Base-by-base conservation (phyloP, 1,284 basidiomycete genomes). In the Volvariella volvacea region DNA sequence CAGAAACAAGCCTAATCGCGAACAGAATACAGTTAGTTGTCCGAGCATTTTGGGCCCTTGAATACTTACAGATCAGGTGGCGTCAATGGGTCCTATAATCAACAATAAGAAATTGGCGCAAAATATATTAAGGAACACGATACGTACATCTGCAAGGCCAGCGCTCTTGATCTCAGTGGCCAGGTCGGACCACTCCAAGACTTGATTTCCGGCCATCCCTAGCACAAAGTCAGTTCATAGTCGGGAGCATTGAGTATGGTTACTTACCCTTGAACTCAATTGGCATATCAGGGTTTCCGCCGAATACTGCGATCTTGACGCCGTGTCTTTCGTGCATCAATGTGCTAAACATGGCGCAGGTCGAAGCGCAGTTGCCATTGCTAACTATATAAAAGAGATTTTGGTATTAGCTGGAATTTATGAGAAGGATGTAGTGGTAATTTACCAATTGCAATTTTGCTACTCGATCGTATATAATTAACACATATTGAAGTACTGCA, bases 191-290 rank as follows among this genome's bases (percentile, higher is more conserved):
- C 78, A 84, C 50, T 82, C 78, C 9, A 83, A 53, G 0, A 83
- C 80, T 52, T 81, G 78, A 52, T 79, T 80, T 2, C 79, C 79
- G 0, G 78, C 76, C 78, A 82, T 80, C 15, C 76, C 76, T 74
- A 39, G 10, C 39, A 39, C 25, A 39, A 45, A 33, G 31, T 21
- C 20, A 39, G 30, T 28, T 8, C 17, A 38, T 20, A 28, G 37
- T 38, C 9, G 9, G 12, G 21, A 6, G 2, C 36, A 7, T 25
- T 39, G 25, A 39, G 4, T 10, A 47, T 31, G 34, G 4, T 16
- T 9, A 47, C 52, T 37, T 34, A 71, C 78, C 80, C 58, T 82
- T 82, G 59, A 69, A 81, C 50, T 82, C 60, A 41, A 80, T 64
- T 15, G 56, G 48, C 51, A 71, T 64, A 6, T 70, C 69, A 3